A percentile compares a stretch with the other conserved stretches of the same genome.
Conservation (phyloP, 202 grass and related monocot species). For the Panicum virgatum region DNA sequence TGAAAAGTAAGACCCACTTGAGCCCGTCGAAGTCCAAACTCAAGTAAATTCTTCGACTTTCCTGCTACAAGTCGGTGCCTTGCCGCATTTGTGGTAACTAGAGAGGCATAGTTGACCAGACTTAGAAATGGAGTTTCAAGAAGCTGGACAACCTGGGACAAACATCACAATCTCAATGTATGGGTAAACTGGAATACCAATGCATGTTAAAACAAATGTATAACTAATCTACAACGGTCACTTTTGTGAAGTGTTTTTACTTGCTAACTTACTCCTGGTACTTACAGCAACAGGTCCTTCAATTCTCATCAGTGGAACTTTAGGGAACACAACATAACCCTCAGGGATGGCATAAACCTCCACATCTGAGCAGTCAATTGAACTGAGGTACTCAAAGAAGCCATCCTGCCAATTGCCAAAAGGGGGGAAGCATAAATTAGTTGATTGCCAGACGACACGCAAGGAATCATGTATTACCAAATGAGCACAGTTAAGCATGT, state of each 20-base stretch:
- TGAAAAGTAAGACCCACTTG: constrained; percentile 53
- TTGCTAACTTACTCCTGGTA: constrained; percentile 38
- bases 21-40: constrained; percentile 94
- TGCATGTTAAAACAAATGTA: background rate
- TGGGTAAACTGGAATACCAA: background rate
- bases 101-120: constrained; percentile 95
- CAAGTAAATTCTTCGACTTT: constrained; percentile 83
- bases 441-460: background rate
- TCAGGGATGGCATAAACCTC: constrained; percentile 86
- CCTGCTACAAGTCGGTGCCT: constrained; percentile 85
- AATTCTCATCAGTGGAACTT: constrained; percentile 85
- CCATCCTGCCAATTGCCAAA: constrained; percentile 68
- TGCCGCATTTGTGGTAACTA: constrained; percentile 97
- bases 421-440: background rate
- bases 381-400: constrained; percentile 87
- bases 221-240: background rate
- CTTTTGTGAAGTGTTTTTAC: background rate
- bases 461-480: background rate
- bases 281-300: constrained; percentile 95
- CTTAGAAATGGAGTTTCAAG: constrained; percentile 95
- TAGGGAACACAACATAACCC: constrained; percentile 93
- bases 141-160: constrained; percentile 75
- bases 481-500: background rate
- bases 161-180: background rate
- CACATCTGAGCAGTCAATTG: constrained; percentile 81